These are phyloP conservation scores for Haematococcus sp. DNA, from an alignment of 139 green algal species.

Conservation along the genomic window DNA sequence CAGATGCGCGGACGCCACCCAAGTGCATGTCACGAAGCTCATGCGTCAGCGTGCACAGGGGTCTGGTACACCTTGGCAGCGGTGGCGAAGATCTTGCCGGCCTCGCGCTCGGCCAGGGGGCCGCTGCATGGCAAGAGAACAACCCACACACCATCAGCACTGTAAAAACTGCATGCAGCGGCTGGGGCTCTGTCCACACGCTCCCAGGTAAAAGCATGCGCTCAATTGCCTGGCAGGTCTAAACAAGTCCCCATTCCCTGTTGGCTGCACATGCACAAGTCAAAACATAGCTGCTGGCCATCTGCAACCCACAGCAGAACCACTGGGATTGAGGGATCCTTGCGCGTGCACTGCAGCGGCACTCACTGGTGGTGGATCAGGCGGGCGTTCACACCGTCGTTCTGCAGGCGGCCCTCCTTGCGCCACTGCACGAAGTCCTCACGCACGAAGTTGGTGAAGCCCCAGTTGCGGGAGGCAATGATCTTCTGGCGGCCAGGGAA, in stretches of 20 bases:
- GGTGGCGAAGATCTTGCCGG: constrained; percentile 61
- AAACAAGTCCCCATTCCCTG: too few relatives aligned
- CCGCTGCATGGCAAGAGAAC: constrained; percentile 54
- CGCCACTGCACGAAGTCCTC: constrained; percentile 94
- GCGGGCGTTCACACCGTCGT: constrained; percentile 85
- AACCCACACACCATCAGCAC: constrained; percentile 32
- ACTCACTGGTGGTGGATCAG: constrained; percentile 24
- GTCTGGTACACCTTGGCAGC: constrained; percentile 51
- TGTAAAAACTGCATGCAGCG: too few relatives aligned
- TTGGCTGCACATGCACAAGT: too few relatives aligned
- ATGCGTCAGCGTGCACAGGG: constrained; percentile 45
- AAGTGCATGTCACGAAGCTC: too few relatives aligned
- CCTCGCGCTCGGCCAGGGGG: constrained; percentile 57
- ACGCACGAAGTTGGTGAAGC: constrained; percentile 90
- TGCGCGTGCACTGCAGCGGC: too few relatives aligned
- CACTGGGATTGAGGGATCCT: too few relatives aligned
- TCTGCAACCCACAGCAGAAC: too few relatives aligned
- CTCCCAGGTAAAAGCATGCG: too few relatives aligned
- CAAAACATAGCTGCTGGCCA: too few relatives aligned
- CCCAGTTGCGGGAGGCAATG: constrained; percentile 92
- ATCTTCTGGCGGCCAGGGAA: constrained; percentile 99
- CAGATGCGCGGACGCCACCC: too few relatives aligned
- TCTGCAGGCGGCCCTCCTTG: constrained; percentile 85
- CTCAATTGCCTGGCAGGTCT: too few relatives aligned
- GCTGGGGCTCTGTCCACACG: too few relatives aligned